Base-by-base conservation (phyloP, 768 basidiomycete species). In the Porpolomopsis calyptriformis region DNA sequence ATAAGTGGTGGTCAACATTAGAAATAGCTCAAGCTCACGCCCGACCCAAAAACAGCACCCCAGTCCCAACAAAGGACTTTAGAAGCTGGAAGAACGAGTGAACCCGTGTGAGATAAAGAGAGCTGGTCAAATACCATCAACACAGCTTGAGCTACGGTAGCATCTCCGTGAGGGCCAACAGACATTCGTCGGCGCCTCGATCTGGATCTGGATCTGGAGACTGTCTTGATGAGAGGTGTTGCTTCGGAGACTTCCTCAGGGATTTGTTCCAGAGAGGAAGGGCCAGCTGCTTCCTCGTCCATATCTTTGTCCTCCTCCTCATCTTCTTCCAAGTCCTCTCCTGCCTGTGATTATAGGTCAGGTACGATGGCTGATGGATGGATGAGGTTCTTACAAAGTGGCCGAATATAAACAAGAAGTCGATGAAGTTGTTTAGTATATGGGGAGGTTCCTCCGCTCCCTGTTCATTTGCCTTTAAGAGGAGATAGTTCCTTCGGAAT, bases 51-150 rank as follows among this genome's bases (percentile, higher is more conserved):
- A 99, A 98, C 27, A 99, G 62, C 8, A 99, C 85, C 12, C 94
- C 94, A 11, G 94, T 97, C 18, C 94, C 94, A 39, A 98, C 80
- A 55, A 98, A 98, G 1, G 85, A 80, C 64, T 97, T 97, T 45
- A 98, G 65, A 89, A 93, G 53, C 9, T 31, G 49, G 19, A 45
- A 48, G 42, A 40, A 39, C 48, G 39, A 49, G 25, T 20, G 5
- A 33, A 33, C 25, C 48, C 23, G 4, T 20, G 38, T n/a, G 11
- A 51, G 7, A 5, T 16, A 20, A 23, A 42, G 2, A 12, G 26
- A 33, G 8, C 40, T 16, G 7, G 39, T 26, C 9, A 19, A 34
- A 33, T 55, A 87, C 90, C 92, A 97, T 97, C 39, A 98, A 67
- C 6, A 92, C 79, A 18, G 94, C 94, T 64, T 97, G 89, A 2